Percentiles rank a stretch among this genome's conserved stretches.
phyloP scores from a whole-genome alignment of 345 rosid genomes.

The Arabis alpina region DNA sequence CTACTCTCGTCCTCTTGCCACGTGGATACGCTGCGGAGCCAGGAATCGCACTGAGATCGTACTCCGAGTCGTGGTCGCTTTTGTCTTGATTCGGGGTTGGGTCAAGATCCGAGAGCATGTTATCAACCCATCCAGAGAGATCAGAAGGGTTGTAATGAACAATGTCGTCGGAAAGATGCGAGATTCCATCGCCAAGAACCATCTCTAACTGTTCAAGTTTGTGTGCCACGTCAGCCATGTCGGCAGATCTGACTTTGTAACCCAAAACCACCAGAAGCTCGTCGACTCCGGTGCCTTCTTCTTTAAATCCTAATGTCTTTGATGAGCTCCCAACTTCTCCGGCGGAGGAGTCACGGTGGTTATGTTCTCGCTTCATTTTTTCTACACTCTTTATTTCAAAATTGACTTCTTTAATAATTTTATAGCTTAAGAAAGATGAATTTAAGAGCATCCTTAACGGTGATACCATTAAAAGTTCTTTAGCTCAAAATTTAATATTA shows the following conservation, averaged over 20 bases:
- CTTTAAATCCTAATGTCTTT: constrained; percentile 7
- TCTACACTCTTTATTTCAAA: neutral
- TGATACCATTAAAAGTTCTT: no score
- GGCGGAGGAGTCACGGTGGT: constrained; percentile 40
- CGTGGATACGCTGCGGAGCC: constrained; percentile 66
- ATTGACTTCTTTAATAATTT: constrained; percentile 24
- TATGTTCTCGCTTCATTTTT: constrained; percentile 58
- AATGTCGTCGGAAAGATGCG: constrained; percentile 59
- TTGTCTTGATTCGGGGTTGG: constrained; percentile 26
- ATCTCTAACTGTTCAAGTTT: constrained; percentile 88
- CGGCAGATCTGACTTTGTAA: constrained; percentile 76
- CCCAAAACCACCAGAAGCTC: constrained; percentile 81
- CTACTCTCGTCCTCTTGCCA: constrained; percentile 48
- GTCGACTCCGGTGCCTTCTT: constrained; percentile 77
- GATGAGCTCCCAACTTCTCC: constrained; percentile 41
- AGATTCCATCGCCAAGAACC: constrained; percentile 75
- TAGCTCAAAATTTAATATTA: no score
- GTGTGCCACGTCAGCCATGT: constrained; percentile 90
- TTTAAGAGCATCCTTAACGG: no score
- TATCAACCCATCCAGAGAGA: constrained; percentile 71
- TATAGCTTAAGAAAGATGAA: neutral
- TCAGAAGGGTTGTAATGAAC: constrained; percentile 85
- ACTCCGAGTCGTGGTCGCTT: constrained; percentile 52
- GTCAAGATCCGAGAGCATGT: constrained; percentile 63
- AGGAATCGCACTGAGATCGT: constrained; percentile 81